Percentiles rank a stretch among this genome's conserved stretches.
phyloP scores from a whole-genome alignment of 441 rosid species.

The Gossypium laxum region DNA sequence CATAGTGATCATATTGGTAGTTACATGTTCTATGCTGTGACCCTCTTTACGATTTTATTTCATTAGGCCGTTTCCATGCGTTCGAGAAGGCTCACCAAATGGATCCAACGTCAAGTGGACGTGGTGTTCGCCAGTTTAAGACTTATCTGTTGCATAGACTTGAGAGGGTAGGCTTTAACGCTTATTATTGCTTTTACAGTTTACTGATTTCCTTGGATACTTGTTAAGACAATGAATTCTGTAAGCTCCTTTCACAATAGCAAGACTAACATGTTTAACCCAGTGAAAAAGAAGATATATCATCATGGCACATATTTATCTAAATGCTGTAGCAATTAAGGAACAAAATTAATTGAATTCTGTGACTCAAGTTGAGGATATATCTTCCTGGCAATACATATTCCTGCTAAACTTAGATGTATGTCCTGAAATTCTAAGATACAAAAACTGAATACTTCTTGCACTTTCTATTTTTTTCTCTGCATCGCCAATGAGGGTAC shows the following conservation, averaged over 20 bases:
- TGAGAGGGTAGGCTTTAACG: constrained; percentile 49
- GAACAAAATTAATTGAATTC: background rate
- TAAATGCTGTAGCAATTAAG: background rate
- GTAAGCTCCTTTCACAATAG: background rate
- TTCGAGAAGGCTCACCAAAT: constrained; percentile 72
- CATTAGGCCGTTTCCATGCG: constrained; percentile 83
- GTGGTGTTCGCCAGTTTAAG: constrained; percentile 94
- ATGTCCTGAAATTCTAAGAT: background rate
- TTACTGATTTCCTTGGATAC: background rate
- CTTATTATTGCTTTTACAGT: background rate
- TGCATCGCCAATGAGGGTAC: background rate
- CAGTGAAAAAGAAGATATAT: background rate
- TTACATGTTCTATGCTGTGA: background rate
- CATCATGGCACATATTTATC: background rate
- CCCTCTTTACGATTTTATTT: background rate
- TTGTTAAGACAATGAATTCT: background rate
- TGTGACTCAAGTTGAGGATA: background rate
- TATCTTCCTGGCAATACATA: background rate
- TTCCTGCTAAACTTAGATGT: background rate
- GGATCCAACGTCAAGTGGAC: constrained; percentile 68
- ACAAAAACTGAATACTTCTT: background rate
- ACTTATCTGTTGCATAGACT: constrained; percentile 73
- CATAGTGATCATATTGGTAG: constrained; percentile 1
- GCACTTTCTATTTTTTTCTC: background rate
- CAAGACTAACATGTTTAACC: background rate